Base-by-base conservation (phyloP, 2,329 filamentous ascomycete species). In the Fusarium veterinarium region DNA sequence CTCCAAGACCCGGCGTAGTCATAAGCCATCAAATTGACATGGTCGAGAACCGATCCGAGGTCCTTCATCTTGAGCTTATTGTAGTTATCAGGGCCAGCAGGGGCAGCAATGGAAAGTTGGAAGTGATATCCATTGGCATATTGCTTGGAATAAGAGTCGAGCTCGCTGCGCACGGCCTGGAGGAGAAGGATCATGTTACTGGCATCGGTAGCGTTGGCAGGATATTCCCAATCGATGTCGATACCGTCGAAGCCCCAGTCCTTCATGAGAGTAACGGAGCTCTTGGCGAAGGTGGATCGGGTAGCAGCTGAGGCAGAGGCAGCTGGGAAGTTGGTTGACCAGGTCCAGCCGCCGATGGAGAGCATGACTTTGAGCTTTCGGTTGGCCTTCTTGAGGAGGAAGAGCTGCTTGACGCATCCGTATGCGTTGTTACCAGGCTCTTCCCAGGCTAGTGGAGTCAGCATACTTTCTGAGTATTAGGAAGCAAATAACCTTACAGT, bases 291-390 rank as follows among this genome's bases (percentile, higher is more conserved):
- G 1, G 76, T 87, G 23, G 85, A 80, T n/a, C 93, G 87, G 6
- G 72, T 70, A 7, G 85, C 81, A 0, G 86, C 85, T 0, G 91
- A 92, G 64, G 88, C 89, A 10, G 91, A 89, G 0, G 91, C 91
- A 3, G 84, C 84, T 0, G 92, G 85, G 77, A 97, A 95, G 79
- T 93, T 93, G 71, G 87, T 82, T 2, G 92, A 93, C 80, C 93
- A 95, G 0, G 92, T 94, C 92, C 92, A 95, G 30, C 94, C 94
- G 40, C 94, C 94, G 72, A 97, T 93, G 41, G 89, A 92, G 3
- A 97, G 87, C 25, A 95, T 84, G 4, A 92, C 86, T 77, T 96
- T 95, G 55, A 97, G 81, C 56, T 93, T 89, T 20, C 93, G 90
- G 79, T 96, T 91, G 60, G 86, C 81, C 78, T 95, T 91, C 82